Base-by-base conservation (phyloP, 495 filamentous ascomycete genomes). In the Staphylotrichum tortipilum region DNA sequence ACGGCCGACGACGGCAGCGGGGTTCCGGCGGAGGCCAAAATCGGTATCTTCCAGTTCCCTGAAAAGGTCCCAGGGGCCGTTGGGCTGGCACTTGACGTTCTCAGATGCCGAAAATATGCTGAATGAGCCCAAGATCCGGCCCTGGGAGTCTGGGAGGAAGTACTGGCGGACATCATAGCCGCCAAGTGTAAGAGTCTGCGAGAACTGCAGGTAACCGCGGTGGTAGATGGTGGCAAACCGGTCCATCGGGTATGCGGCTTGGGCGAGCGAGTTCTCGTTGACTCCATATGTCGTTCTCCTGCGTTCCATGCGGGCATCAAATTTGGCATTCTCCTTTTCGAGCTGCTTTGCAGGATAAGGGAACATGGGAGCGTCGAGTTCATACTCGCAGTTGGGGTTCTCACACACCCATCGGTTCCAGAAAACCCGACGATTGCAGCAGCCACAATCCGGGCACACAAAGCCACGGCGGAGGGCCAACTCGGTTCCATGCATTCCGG, bases 331-430 rank as follows among this genome's bases (percentile, higher is more conserved):
- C 39, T 68, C 63, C 0, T 26, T 0, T 1, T 37, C 18, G 8
- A 68, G 51, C 2, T 39, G 22, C 0, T 5, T 28, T 0, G 36
- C 5, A 0, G 58, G 68, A 1, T 74, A 60, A 1, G 71, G 70
- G 5, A 69, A 61, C 53, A 77, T 69, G 0, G 55, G 55, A 1
- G 77, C 30, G 0, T 34, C 35, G 11, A 68, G 54, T 14, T 56
- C 54, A 49, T 73, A 85, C 0, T 55, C 50, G 56, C 85, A 90
- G 2, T 31, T 53, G 0, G 51, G 40, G 35, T 71, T 73, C 21
- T 70, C 62, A 49, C 88, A 94, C 12, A 65, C 62, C 85, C 84
- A 89, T 0, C 71, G 70, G 17, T 64, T 55, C 85, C 85, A 94
- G 33, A 72, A 59, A 12, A 71, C 62, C 8, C 87, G 73, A 3